A percentile compares a stretch with the other conserved stretches of the same genome.
Evolutionary conservation across 192 early-diverging fungal species (phyloP).

Genomic region (Coemansia sp.): DNA sequence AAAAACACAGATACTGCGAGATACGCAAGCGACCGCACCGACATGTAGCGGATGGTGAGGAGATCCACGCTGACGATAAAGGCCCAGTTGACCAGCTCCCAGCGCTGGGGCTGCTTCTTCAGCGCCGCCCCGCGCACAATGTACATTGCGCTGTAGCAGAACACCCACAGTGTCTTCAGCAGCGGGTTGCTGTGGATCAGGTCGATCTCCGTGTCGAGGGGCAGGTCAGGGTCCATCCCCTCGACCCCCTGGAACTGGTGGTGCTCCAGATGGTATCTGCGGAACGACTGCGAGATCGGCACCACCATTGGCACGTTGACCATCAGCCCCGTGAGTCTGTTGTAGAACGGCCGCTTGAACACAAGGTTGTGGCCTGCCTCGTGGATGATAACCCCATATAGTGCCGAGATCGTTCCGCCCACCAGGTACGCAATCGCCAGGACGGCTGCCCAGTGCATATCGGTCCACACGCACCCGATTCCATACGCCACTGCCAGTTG

Average conservation of each 20-base stretch:
- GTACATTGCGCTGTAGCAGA: slow-evolving; percentile 83
- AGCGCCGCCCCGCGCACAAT: slow-evolving; percentile 67
- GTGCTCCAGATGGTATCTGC: slow-evolving; percentile 93
- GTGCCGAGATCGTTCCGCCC: slow-evolving; percentile 80
- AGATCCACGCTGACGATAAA: slow-evolving; percentile 60
- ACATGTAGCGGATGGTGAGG: slow-evolving; percentile 60
- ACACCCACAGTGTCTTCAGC: slow-evolving; percentile 73
- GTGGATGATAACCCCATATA: slow-evolving; percentile 86
- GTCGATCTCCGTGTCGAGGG: slow-evolving; percentile 78
- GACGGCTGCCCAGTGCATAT: slow-evolving; percentile 62
- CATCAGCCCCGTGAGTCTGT: slow-evolving; percentile 77
- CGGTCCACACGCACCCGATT: slow-evolving; percentile 65
- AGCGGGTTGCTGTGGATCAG: slow-evolving; percentile 70
- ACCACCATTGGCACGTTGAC: slow-evolving; percentile 87
- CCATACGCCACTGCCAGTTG: slow-evolving; percentile 80
- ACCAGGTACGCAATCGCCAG: slow-evolving; percentile 69
- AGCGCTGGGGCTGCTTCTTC: slow-evolving; percentile 63
- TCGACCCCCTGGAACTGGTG: slow-evolving; percentile 94
- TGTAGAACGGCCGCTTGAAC: slow-evolving; percentile 64
- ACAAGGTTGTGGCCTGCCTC: slow-evolving; percentile 90
- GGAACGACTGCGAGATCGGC: slow-evolving; percentile 78
- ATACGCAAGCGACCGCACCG: slow-evolving; percentile 63
- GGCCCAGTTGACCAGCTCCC: slow-evolving; percentile 71
- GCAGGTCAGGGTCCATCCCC: slow-evolving; percentile 91
- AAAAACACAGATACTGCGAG: slow-evolving; percentile 72